Percentiles rank a stretch among this genome's conserved stretches.
phyloP scores from a whole-genome alignment of 2,329 filamentous ascomycete species.

The Spiromastix sp. region DNA sequence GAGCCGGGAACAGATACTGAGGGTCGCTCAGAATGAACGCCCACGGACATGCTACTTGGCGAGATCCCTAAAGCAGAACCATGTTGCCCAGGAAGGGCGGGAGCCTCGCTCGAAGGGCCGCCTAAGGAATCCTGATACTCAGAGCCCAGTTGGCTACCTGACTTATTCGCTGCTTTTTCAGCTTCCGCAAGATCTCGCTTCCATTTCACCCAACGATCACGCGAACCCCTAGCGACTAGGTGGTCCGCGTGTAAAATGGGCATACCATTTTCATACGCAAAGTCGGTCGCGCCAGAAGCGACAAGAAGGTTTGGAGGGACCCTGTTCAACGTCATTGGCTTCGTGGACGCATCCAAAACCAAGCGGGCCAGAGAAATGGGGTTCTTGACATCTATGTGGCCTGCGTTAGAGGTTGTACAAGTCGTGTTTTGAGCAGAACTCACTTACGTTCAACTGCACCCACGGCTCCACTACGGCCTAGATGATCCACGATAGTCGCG shows the following conservation, averaged over 20 bases:
- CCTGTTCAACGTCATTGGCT: constrained; percentile 69
- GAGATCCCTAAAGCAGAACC: neutral
- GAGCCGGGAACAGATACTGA: no score
- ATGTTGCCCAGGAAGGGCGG: neutral
- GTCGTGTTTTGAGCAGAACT: constrained; percentile 4
- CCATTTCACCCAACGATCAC: constrained; percentile 74
- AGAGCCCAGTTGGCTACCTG: constrained; percentile 13
- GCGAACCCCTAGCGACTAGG: constrained; percentile 69
- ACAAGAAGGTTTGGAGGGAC: constrained; percentile 90
- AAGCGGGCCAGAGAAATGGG: constrained; percentile 78
- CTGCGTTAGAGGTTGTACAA: constrained; percentile 14
- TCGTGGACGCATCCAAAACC: constrained; percentile 66
- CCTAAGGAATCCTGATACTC: constrained; percentile 4
- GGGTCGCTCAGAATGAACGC: no score
- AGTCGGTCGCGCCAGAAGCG: constrained; percentile 74
- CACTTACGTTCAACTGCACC: constrained; percentile 78
- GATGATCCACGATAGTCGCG: constrained; percentile 83
- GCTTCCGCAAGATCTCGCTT: constrained; percentile 50
- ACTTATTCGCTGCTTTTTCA: constrained; percentile 18
- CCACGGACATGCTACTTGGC: no score
- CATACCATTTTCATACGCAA: constrained; percentile 70
- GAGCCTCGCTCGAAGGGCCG: neutral
- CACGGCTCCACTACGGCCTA: constrained; percentile 83
- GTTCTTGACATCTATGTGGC: constrained; percentile 67
- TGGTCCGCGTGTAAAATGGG: constrained; percentile 61